Conservation (phyloP, 352 stramenopile species). For the Bremia lactucae region DNA sequence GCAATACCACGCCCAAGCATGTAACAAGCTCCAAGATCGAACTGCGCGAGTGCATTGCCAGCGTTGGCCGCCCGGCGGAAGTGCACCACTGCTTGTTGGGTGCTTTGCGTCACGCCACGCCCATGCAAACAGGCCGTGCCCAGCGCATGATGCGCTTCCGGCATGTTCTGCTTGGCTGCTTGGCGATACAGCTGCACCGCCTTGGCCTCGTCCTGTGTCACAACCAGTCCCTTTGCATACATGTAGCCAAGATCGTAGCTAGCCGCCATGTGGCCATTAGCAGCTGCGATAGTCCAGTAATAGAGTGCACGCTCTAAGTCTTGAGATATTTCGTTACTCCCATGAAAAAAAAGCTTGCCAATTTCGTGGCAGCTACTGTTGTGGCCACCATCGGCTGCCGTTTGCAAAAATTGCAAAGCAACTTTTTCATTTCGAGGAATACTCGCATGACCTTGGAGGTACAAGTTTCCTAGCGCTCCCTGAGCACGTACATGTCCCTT, state of each 20-base stretch:
- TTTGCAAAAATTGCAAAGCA: slow-evolving; percentile 41
- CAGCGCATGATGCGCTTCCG: slow-evolving; percentile 53
- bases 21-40: slow-evolving; percentile 73
- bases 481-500: slow-evolving; percentile 59
- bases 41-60: slow-evolving; percentile 51
- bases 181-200: slow-evolving; percentile 47
- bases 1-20: slow-evolving; percentile 60
- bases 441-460: slow-evolving; percentile 42
- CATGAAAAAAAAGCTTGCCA: slow-evolving; percentile 61
- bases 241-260: slow-evolving; percentile 67
- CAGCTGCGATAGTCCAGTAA: slow-evolving; percentile 56
- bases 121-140: slow-evolving; percentile 47
- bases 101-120: slow-evolving; percentile 18
- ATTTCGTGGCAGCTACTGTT: slow-evolving; percentile 61
- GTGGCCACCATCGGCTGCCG: slow-evolving; percentile 59
- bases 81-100: slow-evolving; percentile 30
- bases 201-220: slow-evolving; percentile 41
- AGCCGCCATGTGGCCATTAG: slow-evolving; percentile 54
- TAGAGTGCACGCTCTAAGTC: slow-evolving; percentile 33
- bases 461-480: slow-evolving; percentile 60
- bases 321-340: slow-evolving; percentile 18
- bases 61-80: slow-evolving; percentile 54
- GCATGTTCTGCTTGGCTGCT: slow-evolving; percentile 50
- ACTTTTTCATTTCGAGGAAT: slow-evolving; percentile 38
- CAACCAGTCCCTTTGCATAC: slow-evolving; percentile 63